Evolutionary conservation across 2,329 filamentous ascomycete species (phyloP).

Genomic region (Beauveria bassiana): DNA sequence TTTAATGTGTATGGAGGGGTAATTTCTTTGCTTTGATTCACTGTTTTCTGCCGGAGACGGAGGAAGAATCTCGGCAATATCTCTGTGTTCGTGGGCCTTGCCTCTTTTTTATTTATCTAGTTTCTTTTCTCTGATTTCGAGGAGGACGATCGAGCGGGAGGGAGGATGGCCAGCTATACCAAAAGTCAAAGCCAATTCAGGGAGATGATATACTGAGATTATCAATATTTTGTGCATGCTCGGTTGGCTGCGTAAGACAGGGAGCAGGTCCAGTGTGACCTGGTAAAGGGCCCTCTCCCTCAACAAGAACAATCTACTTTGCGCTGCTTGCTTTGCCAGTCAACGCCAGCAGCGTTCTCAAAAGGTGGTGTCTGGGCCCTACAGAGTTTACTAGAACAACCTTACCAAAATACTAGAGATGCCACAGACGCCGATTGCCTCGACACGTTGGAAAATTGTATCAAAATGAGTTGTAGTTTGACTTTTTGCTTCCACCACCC

Average conservation of each 20-base stretch:
- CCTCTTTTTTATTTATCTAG: not conserved
- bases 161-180: slow-evolving; percentile 22
- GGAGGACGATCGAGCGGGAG: slow-evolving; percentile 9
- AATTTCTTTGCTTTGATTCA: not conserved
- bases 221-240: slow-evolving; percentile 18
- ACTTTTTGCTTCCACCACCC: no score
- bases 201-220: slow-evolving; percentile 32
- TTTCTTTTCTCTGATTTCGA: not conserved
- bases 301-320: no score
- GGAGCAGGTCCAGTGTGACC: no score
- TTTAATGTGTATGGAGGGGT: not conserved
- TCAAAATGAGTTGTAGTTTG: no score
- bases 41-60: not conserved
- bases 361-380: no score
- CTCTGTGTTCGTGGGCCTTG: not conserved
- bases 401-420: no score
- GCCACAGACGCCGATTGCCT: no score
- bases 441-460: no score
- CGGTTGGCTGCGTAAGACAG: not conserved
- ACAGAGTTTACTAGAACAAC: no score
- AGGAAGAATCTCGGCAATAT: not conserved
- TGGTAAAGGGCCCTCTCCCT: no score
- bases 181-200: slow-evolving; percentile 22
- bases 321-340: no score
- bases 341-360: no score